Conservation (phyloP, 768 basidiomycete species). For the Rossbeevera mucosa region DNA sequence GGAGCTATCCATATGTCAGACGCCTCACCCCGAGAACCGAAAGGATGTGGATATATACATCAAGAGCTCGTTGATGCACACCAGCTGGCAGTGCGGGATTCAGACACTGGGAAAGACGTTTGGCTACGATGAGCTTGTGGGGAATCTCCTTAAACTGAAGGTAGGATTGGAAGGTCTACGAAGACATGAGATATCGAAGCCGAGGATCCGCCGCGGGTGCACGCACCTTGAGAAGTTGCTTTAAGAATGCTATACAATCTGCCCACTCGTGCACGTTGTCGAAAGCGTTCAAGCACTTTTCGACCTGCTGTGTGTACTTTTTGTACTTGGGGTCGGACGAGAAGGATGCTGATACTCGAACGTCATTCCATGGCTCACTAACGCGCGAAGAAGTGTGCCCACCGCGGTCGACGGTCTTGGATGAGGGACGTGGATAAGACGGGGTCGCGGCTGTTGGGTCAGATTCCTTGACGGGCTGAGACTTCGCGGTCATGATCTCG, state of each 20-base stretch:
- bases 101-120: constrained; percentile 91
- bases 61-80: constrained; percentile 93
- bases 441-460: constrained; percentile 12
- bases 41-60: constrained; percentile 91
- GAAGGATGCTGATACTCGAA: constrained; percentile 45
- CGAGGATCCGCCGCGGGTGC: background rate
- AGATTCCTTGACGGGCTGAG: constrained; percentile 13
- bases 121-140: constrained; percentile 88
- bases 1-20: background rate
- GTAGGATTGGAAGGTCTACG: constrained; percentile 86
- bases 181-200: background rate
- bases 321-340: constrained; percentile 88
- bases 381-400: constrained; percentile 8
- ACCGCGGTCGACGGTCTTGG: constrained; percentile 30
- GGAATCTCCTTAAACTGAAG: constrained; percentile 96
- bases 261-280: constrained; percentile 99
- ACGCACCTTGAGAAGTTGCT: constrained; percentile 82
- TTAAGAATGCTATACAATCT: constrained; percentile 96
- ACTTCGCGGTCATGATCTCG: constrained; percentile 21
- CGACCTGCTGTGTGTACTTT: constrained; percentile 89
- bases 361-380: background rate
- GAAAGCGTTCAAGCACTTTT: constrained; percentile 88
- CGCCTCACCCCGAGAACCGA: constrained; percentile 79
- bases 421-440: constrained; percentile 11
- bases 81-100: constrained; percentile 97